These are phyloP conservation scores for Lachnellula subtilissima DNA, from an alignment of 2,329 filamentous ascomycete genomes.

Conservation along the genomic window DNA sequence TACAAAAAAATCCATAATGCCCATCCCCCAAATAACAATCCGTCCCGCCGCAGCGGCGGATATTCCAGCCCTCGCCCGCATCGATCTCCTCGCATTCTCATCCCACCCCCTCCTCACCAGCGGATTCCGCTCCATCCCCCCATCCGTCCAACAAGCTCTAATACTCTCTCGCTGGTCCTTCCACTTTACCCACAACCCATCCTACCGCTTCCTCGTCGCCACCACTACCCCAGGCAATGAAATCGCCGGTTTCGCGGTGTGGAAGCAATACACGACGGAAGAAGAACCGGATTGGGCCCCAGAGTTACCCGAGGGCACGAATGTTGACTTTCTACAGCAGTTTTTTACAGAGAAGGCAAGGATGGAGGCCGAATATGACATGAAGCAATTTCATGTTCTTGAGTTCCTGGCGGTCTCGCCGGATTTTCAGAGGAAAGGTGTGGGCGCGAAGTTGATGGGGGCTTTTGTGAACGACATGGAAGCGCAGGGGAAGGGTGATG, in stretches of 20 bases:
- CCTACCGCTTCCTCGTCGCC: neutral
- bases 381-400: neutral
- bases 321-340: neutral
- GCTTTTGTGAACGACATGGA: neutral
- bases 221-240: neutral
- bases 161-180: neutral
- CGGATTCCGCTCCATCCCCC: slow-evolving; percentile 1
- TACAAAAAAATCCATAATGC: neutral
- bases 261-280: neutral
- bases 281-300: neutral
- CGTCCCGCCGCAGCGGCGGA: neutral
- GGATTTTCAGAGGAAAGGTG: slow-evolving; percentile 1
- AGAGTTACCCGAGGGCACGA: neutral
- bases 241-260: neutral
- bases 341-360: neutral
- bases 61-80: neutral
- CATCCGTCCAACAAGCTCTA: neutral
- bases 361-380: neutral
- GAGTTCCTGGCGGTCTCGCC: neutral
- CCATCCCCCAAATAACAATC: neutral
- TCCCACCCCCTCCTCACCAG: slow-evolving; percentile 3
- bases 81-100: slow-evolving; percentile 2
- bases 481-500: no score
- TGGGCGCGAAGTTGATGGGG: neutral
- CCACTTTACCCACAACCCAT: neutral